A percentile compares a stretch with the other conserved stretches of the same genome.
These are phyloP conservation scores for Myriosclerotinia scirpicola DNA, from an alignment of 2,329 filamentous ascomycete species.

Conservation along the genomic window DNA sequence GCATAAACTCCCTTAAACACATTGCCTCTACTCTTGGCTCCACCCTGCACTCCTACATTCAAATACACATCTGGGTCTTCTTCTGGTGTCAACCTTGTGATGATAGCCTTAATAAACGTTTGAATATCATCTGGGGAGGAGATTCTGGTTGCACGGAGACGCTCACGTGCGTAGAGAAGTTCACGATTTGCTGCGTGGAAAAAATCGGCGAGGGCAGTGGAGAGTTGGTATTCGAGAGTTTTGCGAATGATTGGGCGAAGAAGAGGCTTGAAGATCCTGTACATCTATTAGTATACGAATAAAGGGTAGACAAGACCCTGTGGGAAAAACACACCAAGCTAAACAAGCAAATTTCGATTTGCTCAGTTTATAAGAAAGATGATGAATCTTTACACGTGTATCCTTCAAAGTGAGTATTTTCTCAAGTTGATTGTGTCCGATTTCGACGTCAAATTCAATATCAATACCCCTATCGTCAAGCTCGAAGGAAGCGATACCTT, in stretches of 20 bases:
- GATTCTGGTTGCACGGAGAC: slow-evolving; percentile 81
- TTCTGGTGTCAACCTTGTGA: slow-evolving; percentile 70
- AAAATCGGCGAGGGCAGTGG: slow-evolving; percentile 65
- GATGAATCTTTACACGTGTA: slow-evolving; percentile 81
- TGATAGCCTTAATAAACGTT: slow-evolving; percentile 80
- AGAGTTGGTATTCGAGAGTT: slow-evolving; percentile 76
- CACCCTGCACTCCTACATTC: slow-evolving; percentile 65
- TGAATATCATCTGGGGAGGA: slow-evolving; percentile 74
- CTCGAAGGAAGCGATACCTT: slow-evolving; percentile 81
- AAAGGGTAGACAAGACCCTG: not conserved
- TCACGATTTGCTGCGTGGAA: slow-evolving; percentile 79
- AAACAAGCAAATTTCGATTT: slow-evolving; percentile 75
- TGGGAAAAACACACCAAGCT: slow-evolving; percentile 54
- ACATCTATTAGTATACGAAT: not conserved
- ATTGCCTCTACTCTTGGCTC: slow-evolving; percentile 53
- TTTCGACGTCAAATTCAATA: slow-evolving; percentile 79
- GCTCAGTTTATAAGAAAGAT: slow-evolving; percentile 75
- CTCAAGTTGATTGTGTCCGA: slow-evolving; percentile 75
- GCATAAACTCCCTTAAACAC: slow-evolving; percentile 84
- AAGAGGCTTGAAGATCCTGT: slow-evolving; percentile 69
- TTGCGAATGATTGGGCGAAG: slow-evolving; percentile 78
- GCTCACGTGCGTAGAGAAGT: slow-evolving; percentile 80
- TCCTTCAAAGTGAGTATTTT: slow-evolving; percentile 75
- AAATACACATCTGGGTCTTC: slow-evolving; percentile 76
- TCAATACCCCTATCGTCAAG: slow-evolving; percentile 88